These are phyloP conservation scores for Forsythia viridissima DNA, from an alignment of 257 asterid genomes.

Conservation along the genomic window DNA sequence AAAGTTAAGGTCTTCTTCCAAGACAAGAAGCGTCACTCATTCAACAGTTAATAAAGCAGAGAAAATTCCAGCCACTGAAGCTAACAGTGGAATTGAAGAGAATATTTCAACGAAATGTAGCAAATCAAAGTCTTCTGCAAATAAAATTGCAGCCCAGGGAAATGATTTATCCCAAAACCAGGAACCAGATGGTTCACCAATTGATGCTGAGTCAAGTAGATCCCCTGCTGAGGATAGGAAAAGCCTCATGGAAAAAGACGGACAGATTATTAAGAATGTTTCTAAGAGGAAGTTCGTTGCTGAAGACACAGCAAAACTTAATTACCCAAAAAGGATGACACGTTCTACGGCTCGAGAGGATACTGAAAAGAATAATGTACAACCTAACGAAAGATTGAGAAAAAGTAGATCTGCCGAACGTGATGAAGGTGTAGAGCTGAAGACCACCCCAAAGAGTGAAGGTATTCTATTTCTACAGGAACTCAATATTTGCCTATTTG, in stretches of 20 bases:
- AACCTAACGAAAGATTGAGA: constrained; percentile 23
- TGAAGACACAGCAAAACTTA: constrained; percentile 22
- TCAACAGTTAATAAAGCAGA: constrained; percentile 24
- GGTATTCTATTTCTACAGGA: constrained; percentile 30
- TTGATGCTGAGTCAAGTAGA: constrained; percentile 15
- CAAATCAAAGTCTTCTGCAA: constrained; percentile 9
- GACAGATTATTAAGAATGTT: constrained; percentile 3
- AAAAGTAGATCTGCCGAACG: constrained; percentile 19
- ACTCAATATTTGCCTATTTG: background rate
- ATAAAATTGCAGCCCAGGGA: background rate
- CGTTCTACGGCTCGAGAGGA: constrained; percentile 32
- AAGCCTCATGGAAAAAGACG: constrained; percentile 18
- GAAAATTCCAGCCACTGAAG: constrained; percentile 23
- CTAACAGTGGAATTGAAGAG: constrained; percentile 9
- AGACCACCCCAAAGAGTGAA: constrained; percentile 33
- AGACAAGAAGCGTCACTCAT: constrained; percentile 27
- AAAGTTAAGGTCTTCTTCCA: constrained; percentile 6
- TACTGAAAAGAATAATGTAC: constrained; percentile 23
- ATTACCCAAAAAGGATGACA: constrained; percentile 35
- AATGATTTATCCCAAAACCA: constrained; percentile 16
- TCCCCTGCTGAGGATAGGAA: background rate
- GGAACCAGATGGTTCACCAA: constrained; percentile 16
- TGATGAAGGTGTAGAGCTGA: constrained; percentile 7
- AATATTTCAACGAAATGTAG: constrained; percentile 7
- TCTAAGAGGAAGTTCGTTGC: background rate